These are phyloP conservation scores for Boletus rubescentipes DNA, from an alignment of 768 basidiomycete species.

Conservation along the genomic window DNA sequence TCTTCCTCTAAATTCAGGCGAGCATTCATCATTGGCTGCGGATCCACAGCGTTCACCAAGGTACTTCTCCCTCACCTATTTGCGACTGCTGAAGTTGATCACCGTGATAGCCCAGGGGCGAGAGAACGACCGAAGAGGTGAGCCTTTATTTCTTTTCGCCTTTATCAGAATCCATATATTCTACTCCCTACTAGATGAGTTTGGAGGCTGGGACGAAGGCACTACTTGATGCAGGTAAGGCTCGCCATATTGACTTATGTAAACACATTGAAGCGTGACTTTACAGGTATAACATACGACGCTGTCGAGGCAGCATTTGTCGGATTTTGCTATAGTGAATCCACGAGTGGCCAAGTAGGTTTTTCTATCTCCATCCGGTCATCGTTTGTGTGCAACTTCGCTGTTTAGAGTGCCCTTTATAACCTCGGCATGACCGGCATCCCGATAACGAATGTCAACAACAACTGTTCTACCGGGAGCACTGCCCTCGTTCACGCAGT, in stretches of 20 bases:
- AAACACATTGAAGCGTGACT: conserved; percentile 14
- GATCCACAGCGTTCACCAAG: conserved; percentile 79
- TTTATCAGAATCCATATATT: background rate
- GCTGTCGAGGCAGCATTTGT: conserved; percentile 67
- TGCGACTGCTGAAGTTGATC: background rate
- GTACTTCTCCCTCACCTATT: conserved; percentile 30
- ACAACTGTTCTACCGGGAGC: conserved; percentile 81
- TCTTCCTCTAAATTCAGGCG: conserved; percentile 11
- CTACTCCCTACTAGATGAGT: background rate
- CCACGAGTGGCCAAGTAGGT: conserved; percentile 66
- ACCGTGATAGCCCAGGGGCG: conserved; percentile 56
- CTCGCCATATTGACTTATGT: background rate
- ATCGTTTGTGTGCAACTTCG: background rate
- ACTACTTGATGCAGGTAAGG: conserved; percentile 71
- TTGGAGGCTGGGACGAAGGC: conserved; percentile 80
- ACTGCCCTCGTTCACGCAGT: conserved; percentile 72
- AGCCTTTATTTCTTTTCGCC: background rate
- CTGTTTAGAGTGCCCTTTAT: conserved; percentile 65
- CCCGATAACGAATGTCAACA: conserved; percentile 82
- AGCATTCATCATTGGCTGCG: conserved; percentile 69
- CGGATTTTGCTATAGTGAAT: conserved; percentile 77
- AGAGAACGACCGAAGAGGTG: conserved; percentile 66
- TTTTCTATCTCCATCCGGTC: background rate
- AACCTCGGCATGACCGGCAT: conserved; percentile 79
- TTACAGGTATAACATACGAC: conserved; percentile 75